phyloP scores from a whole-genome alignment of 192 early-diverging fungal genomes.

The Helicostylum pulchrum region DNA sequence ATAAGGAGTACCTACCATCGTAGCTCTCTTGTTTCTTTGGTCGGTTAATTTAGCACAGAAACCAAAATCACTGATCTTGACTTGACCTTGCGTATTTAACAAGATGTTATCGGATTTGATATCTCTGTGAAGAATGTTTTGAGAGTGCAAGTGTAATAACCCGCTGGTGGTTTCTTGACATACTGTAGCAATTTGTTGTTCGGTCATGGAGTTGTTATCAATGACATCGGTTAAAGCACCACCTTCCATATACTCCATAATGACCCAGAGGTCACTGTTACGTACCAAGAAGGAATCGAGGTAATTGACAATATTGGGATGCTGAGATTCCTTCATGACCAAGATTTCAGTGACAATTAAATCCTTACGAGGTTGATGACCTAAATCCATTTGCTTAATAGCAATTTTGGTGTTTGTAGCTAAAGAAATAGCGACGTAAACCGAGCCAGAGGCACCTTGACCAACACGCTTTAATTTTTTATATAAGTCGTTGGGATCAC shows the following conservation, averaged over 20 bases:
- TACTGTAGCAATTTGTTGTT: constrained; percentile 93
- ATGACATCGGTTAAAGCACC: constrained; percentile 98
- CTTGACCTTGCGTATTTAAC: constrained; percentile 71
- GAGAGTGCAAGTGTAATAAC: constrained; percentile 74
- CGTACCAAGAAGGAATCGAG: constrained; percentile 89
- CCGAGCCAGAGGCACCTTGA: constrained; percentile 97
- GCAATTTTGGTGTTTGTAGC: constrained; percentile 75
- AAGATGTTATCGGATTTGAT: constrained; percentile 91
- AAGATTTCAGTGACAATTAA: constrained; percentile 90
- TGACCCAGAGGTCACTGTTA: constrained; percentile 89
- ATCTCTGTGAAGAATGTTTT: constrained; percentile 87
- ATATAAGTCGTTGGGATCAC: constrained; percentile 89
- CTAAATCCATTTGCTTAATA: constrained; percentile 92
- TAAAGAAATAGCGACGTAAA: constrained; percentile 85
- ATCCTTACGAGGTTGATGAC: constrained; percentile 85
- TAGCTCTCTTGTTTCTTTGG: constrained; percentile 79
- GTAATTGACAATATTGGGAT: constrained; percentile 98
- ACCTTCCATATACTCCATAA: constrained; percentile 99
- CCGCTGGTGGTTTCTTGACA: constrained; percentile 86
- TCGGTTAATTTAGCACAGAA: constrained; percentile 91
- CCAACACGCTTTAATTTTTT: constrained; percentile 95
- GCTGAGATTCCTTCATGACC: constrained; percentile 91
- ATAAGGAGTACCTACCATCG: constrained; percentile 87
- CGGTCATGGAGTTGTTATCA: constrained; percentile 88
- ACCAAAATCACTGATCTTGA: constrained; percentile 94